These are phyloP conservation scores for Hypoxylon trugodes DNA, from an alignment of 495 filamentous ascomycete species.

Conservation along the genomic window DNA sequence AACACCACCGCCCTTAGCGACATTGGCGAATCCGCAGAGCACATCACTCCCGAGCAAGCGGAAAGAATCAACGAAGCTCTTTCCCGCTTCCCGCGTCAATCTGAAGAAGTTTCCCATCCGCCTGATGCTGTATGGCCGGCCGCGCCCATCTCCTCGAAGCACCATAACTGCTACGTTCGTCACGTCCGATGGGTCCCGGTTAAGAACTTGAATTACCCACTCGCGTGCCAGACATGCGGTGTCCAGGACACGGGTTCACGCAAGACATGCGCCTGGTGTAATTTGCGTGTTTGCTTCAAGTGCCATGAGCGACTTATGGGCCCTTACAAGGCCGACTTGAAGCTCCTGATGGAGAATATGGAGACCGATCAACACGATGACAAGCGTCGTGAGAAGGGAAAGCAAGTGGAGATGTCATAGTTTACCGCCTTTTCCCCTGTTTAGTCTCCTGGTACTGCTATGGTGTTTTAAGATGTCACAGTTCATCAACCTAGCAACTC, in stretches of 20 bases:
- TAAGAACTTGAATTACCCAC: slow-evolving; percentile 38
- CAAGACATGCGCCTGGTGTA: slow-evolving; percentile 37
- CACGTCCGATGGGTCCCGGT: slow-evolving; percentile 32
- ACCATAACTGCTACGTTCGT: slow-evolving; percentile 33
- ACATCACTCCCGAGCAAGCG: slow-evolving; percentile 28
- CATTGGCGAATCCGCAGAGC: slow-evolving; percentile 27
- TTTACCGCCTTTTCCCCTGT: too few species aligned
- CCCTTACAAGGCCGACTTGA: slow-evolving; percentile 30
- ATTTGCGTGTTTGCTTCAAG: slow-evolving; percentile 38
- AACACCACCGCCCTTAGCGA: slow-evolving; percentile 19
- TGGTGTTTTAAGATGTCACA: neutral
- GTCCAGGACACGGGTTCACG: slow-evolving; percentile 33
- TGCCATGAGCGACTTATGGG: slow-evolving; percentile 35
- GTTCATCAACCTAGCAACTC: neutral
- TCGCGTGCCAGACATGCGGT: slow-evolving; percentile 42
- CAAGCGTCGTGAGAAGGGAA: slow-evolving; percentile 23
- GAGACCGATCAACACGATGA: slow-evolving; percentile 16
- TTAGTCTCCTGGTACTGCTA: neutral
- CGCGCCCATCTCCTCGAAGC: slow-evolving; percentile 24
- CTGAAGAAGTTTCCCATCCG: neutral
- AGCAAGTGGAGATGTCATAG: slow-evolving; percentile 13
- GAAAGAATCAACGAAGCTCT: slow-evolving; percentile 24
- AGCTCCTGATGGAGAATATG: slow-evolving; percentile 33
- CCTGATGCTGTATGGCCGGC: slow-evolving; percentile 34
- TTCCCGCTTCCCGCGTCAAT: slow-evolving; percentile 30